Conservation (phyloP, 2,329 filamentous ascomycete genomes). For the Fusarium sp. region DNA sequence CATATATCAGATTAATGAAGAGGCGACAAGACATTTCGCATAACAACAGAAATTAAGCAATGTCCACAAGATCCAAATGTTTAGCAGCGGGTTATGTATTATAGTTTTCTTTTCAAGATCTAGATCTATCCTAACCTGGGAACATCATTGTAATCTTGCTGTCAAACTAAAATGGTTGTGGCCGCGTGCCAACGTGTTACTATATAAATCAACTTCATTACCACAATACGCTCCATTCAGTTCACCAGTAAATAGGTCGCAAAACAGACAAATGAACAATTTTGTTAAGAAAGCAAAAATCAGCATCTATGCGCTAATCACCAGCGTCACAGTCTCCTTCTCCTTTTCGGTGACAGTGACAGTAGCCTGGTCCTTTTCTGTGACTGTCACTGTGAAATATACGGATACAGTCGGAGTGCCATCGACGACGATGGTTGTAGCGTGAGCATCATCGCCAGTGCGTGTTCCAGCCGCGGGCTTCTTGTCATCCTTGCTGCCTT, state of each 20-base stretch:
- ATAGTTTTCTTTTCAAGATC: neutral
- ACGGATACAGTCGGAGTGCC: constrained; percentile 53
- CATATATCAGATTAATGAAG: neutral
- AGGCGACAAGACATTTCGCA: neutral
- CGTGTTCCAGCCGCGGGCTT: constrained; percentile 19
- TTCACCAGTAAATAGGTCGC: neutral
- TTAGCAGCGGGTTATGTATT: neutral
- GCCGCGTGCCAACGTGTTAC: neutral
- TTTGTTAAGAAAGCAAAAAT: neutral
- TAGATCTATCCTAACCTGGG: neutral
- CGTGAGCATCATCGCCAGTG: constrained; percentile 26
- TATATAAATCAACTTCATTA: constrained; percentile 34
- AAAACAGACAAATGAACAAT: neutral
- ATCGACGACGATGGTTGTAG: constrained; percentile 45
- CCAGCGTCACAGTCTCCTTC: constrained; percentile 49
- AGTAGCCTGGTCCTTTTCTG: constrained; percentile 47
- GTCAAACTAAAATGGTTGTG: constrained; percentile 2
- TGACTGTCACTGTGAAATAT: constrained; percentile 53
- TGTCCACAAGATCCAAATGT: neutral
- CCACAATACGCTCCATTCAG: constrained; percentile 25
- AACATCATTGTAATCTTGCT: neutral
- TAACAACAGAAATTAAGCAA: neutral
- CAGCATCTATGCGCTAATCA: constrained; percentile 43
- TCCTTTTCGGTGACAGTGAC: constrained; percentile 51
- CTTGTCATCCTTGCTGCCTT: constrained; percentile 13